Percentiles rank a stretch among this genome's conserved stretches.
phyloP scores from a whole-genome alignment of 2,329 filamentous ascomycete species.

The Sporothrix protearum region DNA sequence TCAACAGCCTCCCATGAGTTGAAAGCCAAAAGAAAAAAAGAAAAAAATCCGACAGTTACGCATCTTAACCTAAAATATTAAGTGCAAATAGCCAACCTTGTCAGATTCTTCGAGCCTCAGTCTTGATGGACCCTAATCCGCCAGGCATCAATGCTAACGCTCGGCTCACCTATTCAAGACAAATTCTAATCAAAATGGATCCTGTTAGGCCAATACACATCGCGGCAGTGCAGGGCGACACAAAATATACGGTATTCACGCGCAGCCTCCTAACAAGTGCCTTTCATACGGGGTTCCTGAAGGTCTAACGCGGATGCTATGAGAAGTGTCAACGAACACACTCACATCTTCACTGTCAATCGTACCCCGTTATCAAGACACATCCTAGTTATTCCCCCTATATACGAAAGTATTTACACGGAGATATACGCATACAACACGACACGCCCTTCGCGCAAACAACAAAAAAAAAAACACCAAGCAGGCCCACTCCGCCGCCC shows the following conservation, averaged over 20 bases:
- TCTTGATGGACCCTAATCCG: not conserved
- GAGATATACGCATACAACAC: not conserved
- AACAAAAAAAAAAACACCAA: not conserved
- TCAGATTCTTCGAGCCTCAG: not conserved
- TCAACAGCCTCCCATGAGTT: not conserved
- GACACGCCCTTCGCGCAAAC: not conserved
- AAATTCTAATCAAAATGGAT: not conserved
- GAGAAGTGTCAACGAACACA: too few species aligned
- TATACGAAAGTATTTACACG: not conserved
- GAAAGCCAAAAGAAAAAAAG: not conserved
- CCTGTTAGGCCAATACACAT: not conserved
- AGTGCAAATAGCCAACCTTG: not conserved
- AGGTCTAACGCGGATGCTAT: too few species aligned
- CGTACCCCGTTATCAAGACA: not conserved
- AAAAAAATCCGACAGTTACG: too few species aligned
- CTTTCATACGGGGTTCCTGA: too few species aligned
- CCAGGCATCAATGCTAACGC: too few species aligned
- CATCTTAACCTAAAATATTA: not conserved
- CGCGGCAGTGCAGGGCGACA: slow-evolving; percentile 17
- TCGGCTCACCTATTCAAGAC: slow-evolving; percentile 3
- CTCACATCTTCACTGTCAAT: not conserved
- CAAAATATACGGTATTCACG: not conserved
- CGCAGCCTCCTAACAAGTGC: not conserved
- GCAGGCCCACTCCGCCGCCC: slow-evolving; percentile 5
- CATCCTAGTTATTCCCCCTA: not conserved